These are phyloP conservation scores for Trichaptum fuscoviolaceum DNA, from an alignment of 768 basidiomycete genomes.

Conservation along the genomic window DNA sequence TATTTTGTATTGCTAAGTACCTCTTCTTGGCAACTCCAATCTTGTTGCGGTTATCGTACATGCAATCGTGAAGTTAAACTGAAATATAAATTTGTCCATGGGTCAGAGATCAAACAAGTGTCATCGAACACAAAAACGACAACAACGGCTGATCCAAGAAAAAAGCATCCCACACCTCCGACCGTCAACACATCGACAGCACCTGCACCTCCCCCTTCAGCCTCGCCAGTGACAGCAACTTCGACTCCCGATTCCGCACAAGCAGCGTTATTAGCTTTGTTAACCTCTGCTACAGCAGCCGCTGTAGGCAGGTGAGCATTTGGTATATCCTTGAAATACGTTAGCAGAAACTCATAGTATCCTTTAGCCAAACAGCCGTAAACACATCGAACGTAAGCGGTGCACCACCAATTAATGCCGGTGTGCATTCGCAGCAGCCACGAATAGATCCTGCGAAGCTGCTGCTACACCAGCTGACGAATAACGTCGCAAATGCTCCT, in stretches of 20 bases:
- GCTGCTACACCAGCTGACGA: constrained; percentile 71
- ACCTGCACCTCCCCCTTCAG: constrained; percentile 25
- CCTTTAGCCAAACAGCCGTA: constrained; percentile 55
- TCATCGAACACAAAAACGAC: constrained; percentile 27
- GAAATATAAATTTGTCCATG: constrained; percentile 54
- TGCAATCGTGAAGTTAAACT: constrained; percentile 47
- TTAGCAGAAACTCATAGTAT: neutral
- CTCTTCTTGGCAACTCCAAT: constrained; percentile 64
- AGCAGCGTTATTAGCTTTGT: constrained; percentile 61
- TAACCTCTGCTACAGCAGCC: constrained; percentile 59
- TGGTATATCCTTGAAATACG: constrained; percentile 1
- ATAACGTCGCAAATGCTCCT: constrained; percentile 36
- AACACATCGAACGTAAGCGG: constrained; percentile 31
- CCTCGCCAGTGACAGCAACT: constrained; percentile 18
- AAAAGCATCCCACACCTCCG: constrained; percentile 14
- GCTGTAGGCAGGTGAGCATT: constrained; percentile 34
- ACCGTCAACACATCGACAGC: constrained; percentile 22
- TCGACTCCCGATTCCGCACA: constrained; percentile 39
- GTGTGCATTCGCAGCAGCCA: constrained; percentile 22
- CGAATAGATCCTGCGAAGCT: constrained; percentile 53
- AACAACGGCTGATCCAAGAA: constrained; percentile 17
- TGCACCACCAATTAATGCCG: neutral
- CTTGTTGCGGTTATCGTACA: constrained; percentile 27
- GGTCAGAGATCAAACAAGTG: constrained; percentile 32
- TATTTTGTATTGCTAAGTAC: constrained; percentile 78